Conservation (phyloP, 2,329 filamentous ascomycete species). For the Pyricularia pennisetigena region DNA sequence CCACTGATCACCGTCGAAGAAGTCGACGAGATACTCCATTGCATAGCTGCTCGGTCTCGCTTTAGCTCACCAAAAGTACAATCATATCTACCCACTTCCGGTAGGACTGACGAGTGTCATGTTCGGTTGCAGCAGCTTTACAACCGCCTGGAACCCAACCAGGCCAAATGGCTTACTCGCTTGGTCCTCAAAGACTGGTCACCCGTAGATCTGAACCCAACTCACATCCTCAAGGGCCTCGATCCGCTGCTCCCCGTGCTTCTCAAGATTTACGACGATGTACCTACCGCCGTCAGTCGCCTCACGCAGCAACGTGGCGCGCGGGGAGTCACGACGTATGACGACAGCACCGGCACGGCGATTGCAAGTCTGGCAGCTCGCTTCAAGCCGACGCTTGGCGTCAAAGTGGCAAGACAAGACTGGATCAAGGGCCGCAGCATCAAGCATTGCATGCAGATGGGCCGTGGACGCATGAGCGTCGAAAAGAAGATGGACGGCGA, state of each 20-base stretch:
- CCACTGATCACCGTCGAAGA: conserved; percentile 56
- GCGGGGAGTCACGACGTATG: neutral
- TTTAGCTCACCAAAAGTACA: conserved; percentile 61
- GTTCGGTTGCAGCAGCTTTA: conserved; percentile 46
- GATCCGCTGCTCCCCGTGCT: conserved; percentile 63
- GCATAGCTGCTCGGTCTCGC: conserved; percentile 55
- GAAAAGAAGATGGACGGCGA: conserved; percentile 83
- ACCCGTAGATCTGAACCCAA: conserved; percentile 53
- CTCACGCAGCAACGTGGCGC: neutral
- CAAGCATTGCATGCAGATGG: conserved; percentile 62
- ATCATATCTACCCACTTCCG: conserved; percentile 12
- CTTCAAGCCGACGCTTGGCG: conserved; percentile 44
- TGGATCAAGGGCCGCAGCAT: conserved; percentile 62
- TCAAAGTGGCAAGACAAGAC: conserved; percentile 54
- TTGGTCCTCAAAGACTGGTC: conserved; percentile 67
- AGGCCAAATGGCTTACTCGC: conserved; percentile 82
- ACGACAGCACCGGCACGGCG: conserved; percentile 1
- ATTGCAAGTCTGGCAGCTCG: conserved; percentile 17
- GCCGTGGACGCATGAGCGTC: conserved; percentile 53
- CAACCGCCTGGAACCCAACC: conserved; percentile 48
- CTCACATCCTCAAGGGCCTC: conserved; percentile 45
- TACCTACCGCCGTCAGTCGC: conserved; percentile 22
- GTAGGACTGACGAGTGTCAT: conserved; percentile 16
- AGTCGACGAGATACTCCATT: conserved; percentile 56
- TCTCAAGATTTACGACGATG: conserved; percentile 59